Evolutionary conservation across 2,329 filamentous ascomycete genomes (phyloP).

Genomic region (Colletotrichum sp.): DNA sequence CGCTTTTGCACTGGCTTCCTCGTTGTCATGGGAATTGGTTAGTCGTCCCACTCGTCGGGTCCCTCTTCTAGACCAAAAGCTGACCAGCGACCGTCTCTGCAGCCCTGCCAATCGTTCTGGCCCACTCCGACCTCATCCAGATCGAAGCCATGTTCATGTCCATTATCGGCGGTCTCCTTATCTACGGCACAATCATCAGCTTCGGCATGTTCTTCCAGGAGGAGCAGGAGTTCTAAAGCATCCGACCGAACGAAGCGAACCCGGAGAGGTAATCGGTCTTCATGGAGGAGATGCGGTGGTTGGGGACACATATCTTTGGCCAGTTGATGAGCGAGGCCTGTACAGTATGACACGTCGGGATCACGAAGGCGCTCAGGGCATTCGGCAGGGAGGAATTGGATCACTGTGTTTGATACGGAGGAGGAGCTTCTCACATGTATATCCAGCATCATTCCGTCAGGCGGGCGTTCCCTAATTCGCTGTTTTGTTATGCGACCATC

Average conservation of each 20-base stretch:
- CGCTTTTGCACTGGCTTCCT: constrained; percentile 94
- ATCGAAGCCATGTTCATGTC: constrained; percentile 94
- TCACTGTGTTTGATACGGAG: not conserved
- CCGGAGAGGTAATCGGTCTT: not conserved
- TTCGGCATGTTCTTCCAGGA: constrained; percentile 99
- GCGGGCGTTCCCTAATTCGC: constrained; percentile 8
- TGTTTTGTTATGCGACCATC: not conserved
- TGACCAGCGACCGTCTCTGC: constrained; percentile 14
- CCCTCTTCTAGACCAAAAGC: not conserved
- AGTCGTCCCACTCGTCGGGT: constrained; percentile 40
- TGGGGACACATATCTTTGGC: not conserved
- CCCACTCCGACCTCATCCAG: constrained; percentile 84
- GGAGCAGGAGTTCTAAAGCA: constrained; percentile 85
- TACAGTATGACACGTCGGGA: constrained; percentile 16
- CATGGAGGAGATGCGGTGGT: not conserved
- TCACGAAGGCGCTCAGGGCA: constrained; percentile 13
- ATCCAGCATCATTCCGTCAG: constrained; percentile 20
- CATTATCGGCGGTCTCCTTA: constrained; percentile 87
- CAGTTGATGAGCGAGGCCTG: not conserved
- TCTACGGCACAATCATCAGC: constrained; percentile 97
- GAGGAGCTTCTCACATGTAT: constrained; percentile 4
- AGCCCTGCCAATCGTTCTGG: constrained; percentile 89
- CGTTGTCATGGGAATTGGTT: constrained; percentile 97
- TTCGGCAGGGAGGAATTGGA: not conserved
- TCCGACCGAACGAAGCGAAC: not conserved